A percentile compares a stretch with the other conserved stretches of the same genome.
phyloP scores from a whole-genome alignment of 805 yeast genomes.

The Hanseniaspora lindneri region DNA sequence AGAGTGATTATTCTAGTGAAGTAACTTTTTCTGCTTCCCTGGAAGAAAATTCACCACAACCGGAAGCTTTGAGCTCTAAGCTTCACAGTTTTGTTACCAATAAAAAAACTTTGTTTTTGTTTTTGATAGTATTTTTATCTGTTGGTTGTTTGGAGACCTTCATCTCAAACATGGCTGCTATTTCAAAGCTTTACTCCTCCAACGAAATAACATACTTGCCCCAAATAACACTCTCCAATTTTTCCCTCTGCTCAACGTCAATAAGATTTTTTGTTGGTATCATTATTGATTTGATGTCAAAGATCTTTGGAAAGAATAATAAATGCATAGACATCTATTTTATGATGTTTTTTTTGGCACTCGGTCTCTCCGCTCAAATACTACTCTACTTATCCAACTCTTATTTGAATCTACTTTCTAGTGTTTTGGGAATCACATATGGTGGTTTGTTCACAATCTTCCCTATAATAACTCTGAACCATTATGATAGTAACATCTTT shows the following conservation, averaged over 20 bases:
- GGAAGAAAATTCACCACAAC: conserved; percentile 22
- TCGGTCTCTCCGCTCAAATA: conserved; percentile 32
- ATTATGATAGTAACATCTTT: conserved; percentile 79
- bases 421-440: conserved; percentile 55
- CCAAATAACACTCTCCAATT: conserved; percentile 16
- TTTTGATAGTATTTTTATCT: conserved; percentile 50
- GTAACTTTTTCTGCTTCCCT: conserved; percentile 19
- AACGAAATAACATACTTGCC: conserved; percentile 19
- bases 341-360: conserved; percentile 26
- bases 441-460: conserved; percentile 78
- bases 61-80: conserved; percentile 15
- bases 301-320: conserved; percentile 14
- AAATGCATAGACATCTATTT: conserved; percentile 27
- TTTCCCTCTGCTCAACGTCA: conserved; percentile 40
- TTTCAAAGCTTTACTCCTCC: conserved; percentile 33
- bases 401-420: conserved; percentile 29
- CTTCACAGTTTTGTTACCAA: conserved; percentile 16
- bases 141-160: conserved; percentile 80
- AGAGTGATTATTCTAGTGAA: conserved; percentile 19
- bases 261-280: conserved; percentile 59
- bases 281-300: conserved; percentile 47
- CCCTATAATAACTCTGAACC: conserved; percentile 70
- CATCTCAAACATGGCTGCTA: conserved; percentile 69
- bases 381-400: conserved; percentile 21
- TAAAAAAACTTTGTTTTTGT: conserved; percentile 31